A percentile compares a stretch with the other conserved stretches of the same genome.
phyloP scores from a whole-genome alignment of 2,329 filamentous ascomycete genomes.

The Aspergillus pseudoterreus region DNA sequence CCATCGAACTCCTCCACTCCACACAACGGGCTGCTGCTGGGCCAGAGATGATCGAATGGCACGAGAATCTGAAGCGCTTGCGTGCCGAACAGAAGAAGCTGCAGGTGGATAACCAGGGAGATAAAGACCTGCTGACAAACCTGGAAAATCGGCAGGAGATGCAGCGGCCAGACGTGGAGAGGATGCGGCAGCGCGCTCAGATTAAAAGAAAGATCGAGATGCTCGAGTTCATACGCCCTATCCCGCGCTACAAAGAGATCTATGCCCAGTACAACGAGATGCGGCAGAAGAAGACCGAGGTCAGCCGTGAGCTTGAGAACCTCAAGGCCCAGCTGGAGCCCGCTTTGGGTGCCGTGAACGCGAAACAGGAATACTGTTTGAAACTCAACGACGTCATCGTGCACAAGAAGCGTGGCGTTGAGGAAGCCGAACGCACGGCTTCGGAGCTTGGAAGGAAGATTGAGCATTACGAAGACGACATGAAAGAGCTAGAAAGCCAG shows the following conservation, averaged over 20 bases:
- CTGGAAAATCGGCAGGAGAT: conserved; percentile 70
- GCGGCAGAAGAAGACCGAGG: conserved; percentile 54
- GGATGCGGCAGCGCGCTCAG: conserved; percentile 69
- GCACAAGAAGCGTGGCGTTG: conserved; percentile 53
- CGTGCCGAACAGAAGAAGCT: conserved; percentile 66
- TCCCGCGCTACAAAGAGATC: conserved; percentile 61
- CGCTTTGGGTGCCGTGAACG: conserved; percentile 63
- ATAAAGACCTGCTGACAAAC: conserved; percentile 61
- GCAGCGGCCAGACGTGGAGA: conserved; percentile 77
- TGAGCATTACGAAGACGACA: conserved; percentile 34
- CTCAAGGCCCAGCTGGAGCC: conserved; percentile 65
- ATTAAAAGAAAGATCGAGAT: conserved; percentile 62
- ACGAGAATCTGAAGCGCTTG: conserved; percentile 68
- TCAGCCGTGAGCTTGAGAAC: conserved; percentile 54
- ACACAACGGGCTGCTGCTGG: conserved; percentile 87
- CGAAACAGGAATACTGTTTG: conserved; percentile 63
- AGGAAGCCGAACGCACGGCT: conserved; percentile 50
- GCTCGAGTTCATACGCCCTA: conserved; percentile 62
- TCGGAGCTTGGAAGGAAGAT: conserved; percentile 39
- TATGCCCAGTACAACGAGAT: conserved; percentile 48
- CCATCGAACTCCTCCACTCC: conserved; percentile 75
- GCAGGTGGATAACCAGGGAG: conserved; percentile 54
- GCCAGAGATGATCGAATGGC: conserved; percentile 73
- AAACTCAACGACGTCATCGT: conserved; percentile 55
- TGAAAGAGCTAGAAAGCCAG: conserved; percentile 35